A percentile compares a stretch with the other conserved stretches of the same genome.
These are phyloP conservation scores for Podospora pseudocomata DNA, from an alignment of 495 filamentous ascomycete species.

Conservation along the genomic window DNA sequence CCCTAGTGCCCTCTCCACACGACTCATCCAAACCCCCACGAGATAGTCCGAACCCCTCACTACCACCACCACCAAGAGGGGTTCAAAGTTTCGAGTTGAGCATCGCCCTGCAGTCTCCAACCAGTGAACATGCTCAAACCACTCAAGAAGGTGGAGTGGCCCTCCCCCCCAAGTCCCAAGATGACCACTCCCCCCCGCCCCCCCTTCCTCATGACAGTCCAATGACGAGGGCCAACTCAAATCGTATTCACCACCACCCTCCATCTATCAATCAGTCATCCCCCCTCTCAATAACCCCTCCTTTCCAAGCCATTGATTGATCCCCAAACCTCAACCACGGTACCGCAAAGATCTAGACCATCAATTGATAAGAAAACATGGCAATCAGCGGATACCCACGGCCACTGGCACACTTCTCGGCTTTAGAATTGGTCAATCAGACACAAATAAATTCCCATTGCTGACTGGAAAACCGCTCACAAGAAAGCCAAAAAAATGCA, in stretches of 20 bases:
- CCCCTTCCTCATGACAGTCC: neutral
- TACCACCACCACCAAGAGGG: neutral
- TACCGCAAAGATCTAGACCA: neutral
- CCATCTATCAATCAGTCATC: neutral
- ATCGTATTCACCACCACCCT: neutral
- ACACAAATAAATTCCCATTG: neutral
- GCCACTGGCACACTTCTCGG: neutral
- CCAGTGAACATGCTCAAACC: neutral
- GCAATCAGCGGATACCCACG: conserved; percentile 5
- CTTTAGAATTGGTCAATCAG: neutral
- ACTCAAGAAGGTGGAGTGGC: neutral
- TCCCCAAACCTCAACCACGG: neutral
- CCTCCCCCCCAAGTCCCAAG: neutral
- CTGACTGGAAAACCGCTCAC: neutral
- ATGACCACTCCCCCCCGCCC: neutral
- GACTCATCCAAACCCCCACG: neutral
- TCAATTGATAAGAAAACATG: conserved; percentile 8
- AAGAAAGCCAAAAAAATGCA: neutral
- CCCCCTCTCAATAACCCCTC: neutral
- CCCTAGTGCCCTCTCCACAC: neutral
- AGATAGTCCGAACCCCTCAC: conserved; percentile 1
- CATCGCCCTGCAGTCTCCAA: neutral
- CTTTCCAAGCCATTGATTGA: neutral
- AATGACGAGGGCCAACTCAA: neutral
- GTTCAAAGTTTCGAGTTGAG: neutral